phyloP scores from a whole-genome alignment of 164 flowering plant genomes.

The Akebia trifoliata region DNA sequence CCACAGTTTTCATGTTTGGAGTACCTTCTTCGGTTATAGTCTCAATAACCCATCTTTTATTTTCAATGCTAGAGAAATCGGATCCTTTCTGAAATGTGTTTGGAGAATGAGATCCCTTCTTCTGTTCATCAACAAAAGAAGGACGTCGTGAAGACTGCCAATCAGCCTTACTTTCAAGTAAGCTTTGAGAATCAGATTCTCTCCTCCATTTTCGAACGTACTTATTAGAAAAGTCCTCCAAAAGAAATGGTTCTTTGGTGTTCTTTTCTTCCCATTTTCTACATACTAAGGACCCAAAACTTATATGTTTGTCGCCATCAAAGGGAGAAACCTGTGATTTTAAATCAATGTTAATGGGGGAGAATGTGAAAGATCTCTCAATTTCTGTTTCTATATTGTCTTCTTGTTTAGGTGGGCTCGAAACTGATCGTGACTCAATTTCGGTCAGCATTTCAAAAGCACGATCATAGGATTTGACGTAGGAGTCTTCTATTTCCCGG shows the following conservation, averaged over 20 bases:
- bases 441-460: conserved; percentile 52
- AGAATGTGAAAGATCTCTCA: conserved; percentile 9
- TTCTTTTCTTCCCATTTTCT: conserved; percentile 1
- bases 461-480: conserved; percentile 63
- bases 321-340: conserved; percentile 6
- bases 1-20: conserved; percentile 1
- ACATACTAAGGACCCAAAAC: background rate
- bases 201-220: background rate
- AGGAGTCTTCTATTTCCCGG: conserved; percentile 42
- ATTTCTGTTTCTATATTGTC: conserved; percentile 6
- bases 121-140: conserved; percentile 14
- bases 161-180: background rate
- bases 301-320: conserved; percentile 11
- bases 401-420: conserved; percentile 2
- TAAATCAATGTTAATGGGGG: conserved; percentile 4
- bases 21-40: background rate
- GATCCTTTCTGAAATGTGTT: conserved; percentile 6
- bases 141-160: conserved; percentile 10
- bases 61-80: background rate
- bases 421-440: conserved; percentile 31
- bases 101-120: conserved; percentile 13
- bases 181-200: background rate
- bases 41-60: conserved; percentile 7
- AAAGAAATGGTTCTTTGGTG: background rate
- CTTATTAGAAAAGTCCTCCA: conserved; percentile 4